Evolutionary conservation across 1,284 basidiomycete genomes (phyloP).

Genomic region (Singerocomus inundabilis): DNA sequence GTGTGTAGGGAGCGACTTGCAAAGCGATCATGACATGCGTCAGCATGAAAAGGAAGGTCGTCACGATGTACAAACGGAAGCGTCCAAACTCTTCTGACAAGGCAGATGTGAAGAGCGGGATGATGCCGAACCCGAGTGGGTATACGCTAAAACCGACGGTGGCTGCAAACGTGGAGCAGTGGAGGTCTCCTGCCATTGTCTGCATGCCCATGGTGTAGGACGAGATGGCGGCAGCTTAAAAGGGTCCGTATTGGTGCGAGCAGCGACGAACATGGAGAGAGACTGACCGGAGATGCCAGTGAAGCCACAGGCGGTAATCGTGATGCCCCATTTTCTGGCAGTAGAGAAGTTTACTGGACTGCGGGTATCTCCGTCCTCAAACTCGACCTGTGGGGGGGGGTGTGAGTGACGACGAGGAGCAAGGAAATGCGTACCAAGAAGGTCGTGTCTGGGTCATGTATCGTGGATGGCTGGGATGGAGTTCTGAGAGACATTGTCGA

Average conservation of each 20-base stretch:
- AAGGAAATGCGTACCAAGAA: conserved; percentile 14
- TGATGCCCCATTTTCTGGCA: conserved; percentile 44
- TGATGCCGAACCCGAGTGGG: conserved; percentile 48
- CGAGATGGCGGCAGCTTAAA: conserved; percentile 35
- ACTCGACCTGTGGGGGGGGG: conserved; percentile 46
- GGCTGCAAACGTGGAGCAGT: conserved; percentile 35
- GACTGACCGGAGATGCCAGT: conserved; percentile 32
- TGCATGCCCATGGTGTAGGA: conserved; percentile 41
- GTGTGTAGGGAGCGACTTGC: conserved; percentile 30
- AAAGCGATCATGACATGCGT: conserved; percentile 39
- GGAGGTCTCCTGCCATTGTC: conserved; percentile 45
- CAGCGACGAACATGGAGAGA: not conserved
- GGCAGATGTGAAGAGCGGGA: conserved; percentile 48
- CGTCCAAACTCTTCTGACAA: conserved; percentile 54
- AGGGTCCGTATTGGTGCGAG: conserved; percentile 1
- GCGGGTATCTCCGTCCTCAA: conserved; percentile 45
- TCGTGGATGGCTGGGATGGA: conserved; percentile 18
- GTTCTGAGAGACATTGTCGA: conserved; percentile 14
- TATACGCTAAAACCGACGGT: conserved; percentile 41
- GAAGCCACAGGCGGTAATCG: conserved; percentile 30
- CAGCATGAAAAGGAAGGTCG: conserved; percentile 39
- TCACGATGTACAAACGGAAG: conserved; percentile 44
- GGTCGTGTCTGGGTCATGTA: conserved; percentile 14
- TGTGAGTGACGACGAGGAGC: conserved; percentile 6
- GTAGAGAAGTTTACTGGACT: conserved; percentile 51